Conservation (phyloP, 2,329 filamentous ascomycete species). For the Penicillium sp. region DNA sequence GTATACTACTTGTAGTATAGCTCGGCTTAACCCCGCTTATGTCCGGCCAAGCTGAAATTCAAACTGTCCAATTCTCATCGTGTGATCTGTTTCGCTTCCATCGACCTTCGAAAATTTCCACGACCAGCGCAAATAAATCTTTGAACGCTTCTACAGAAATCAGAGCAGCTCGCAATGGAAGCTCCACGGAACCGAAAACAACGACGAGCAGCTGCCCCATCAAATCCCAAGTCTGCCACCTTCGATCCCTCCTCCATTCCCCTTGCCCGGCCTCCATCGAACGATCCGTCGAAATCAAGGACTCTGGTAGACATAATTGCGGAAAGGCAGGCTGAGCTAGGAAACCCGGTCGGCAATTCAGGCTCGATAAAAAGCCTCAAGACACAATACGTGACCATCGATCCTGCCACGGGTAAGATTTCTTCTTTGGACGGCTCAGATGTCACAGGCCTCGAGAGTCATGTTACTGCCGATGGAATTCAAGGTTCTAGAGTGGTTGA, state of each 20-base stretch:
- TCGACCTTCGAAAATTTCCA: not conserved
- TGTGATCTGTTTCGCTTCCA: not conserved
- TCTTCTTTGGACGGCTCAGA: constrained; percentile 32
- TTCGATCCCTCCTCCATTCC: constrained; percentile 41
- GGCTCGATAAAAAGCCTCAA: constrained; percentile 7
- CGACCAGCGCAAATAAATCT: not conserved
- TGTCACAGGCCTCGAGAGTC: constrained; percentile 15
- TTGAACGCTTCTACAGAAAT: not conserved
- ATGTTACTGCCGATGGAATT: constrained; percentile 2
- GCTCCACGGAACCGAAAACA: constrained; percentile 46
- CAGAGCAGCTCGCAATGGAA: constrained; percentile 28
- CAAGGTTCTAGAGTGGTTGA: not conserved
- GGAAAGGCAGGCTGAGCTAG: constrained; percentile 45
- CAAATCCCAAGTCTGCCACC: constrained; percentile 21
- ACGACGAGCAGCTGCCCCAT: constrained; percentile 39
- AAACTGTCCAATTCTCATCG: constrained; percentile 2
- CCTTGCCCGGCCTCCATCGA: constrained; percentile 33
- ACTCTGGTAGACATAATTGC: constrained; percentile 53
- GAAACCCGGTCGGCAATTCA: constrained; percentile 16
- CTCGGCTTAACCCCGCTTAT: constrained; percentile 25
- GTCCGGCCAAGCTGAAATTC: constrained; percentile 19
- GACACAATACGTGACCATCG: constrained; percentile 42
- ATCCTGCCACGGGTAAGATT: constrained; percentile 30
- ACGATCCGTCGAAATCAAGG: constrained; percentile 30
- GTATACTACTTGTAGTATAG: not conserved